Base-by-base conservation (phyloP, 495 filamentous ascomycete species). In the Choiromyces venosus region DNA sequence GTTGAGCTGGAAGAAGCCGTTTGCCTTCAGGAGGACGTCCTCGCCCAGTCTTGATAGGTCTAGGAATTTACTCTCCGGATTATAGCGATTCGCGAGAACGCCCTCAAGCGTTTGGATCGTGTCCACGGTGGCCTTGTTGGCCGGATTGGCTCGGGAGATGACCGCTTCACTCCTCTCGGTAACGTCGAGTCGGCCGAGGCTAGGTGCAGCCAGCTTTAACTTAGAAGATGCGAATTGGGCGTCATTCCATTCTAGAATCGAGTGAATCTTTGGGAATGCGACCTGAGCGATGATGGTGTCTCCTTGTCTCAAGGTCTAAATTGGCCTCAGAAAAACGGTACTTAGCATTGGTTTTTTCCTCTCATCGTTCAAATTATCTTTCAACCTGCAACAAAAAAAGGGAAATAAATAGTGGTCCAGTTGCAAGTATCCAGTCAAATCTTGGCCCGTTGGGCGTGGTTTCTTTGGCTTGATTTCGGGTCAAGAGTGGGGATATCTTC, bases 71-170 rank as follows among this genome's bases (percentile, higher is more conserved):
- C 85, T 81, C 3, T 86, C 84, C 2, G 83, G 78, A 76, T 90
- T 86, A 83, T 96, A 97, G 21, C 94, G 91, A 40, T 84, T 86
- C 65, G 83, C 84, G n/a, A 98, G 85, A 67, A 97, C 89, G 39
- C 81, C 78, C 25, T 85, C 74, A 39, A 87, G 77, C 1, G 82
- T 69, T 40, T 82, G 71, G 40, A 81, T 80, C 8, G 76, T 87
- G 81, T 79, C 84, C 82, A 73, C 71, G 35, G 82, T 80, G 38
- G 82, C 75, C 16, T 64, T 75, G 14, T 71, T 72, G 61, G 73
- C 74, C 9, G 81, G 65, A 14, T 40, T 73, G 8, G 74, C 81
- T 12, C 40, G 67, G 35, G 70, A 70, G 9, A 79, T 79, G 29
- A 79, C 75, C 12, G 56, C 77, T 12, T 79, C 64, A 18, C 68